These are phyloP conservation scores for Flaveria brownii DNA, from an alignment of 129 eudicot species.

Conservation along the genomic window DNA sequence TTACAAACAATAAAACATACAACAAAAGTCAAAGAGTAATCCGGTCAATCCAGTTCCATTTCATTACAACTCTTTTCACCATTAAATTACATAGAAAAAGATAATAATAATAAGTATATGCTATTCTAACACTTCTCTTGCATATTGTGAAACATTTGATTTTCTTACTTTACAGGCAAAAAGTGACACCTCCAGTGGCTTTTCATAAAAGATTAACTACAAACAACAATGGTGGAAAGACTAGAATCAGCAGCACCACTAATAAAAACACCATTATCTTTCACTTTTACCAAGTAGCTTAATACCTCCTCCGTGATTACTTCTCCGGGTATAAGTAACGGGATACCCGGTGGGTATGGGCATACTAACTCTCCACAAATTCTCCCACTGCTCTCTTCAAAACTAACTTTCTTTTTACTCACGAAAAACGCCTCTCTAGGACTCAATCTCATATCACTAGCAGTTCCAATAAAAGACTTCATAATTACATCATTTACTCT, in stretches of 20 bases:
- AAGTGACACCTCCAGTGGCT: not conserved
- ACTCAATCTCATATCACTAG: slow-evolving; percentile 44
- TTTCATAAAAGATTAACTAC: slow-evolving; percentile 19
- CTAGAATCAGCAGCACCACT: slow-evolving; percentile 65
- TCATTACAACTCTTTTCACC: not conserved
- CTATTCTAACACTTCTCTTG: not conserved
- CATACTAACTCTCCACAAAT: slow-evolving; percentile 81
- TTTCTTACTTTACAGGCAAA: not conserved
- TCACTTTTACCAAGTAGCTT: slow-evolving; percentile 50
- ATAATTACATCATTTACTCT: not conserved
- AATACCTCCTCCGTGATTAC: slow-evolving; percentile 52
- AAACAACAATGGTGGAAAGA: slow-evolving; percentile 57
- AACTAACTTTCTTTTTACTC: slow-evolving; percentile 48
- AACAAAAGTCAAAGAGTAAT: not conserved
- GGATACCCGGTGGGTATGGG: slow-evolving; percentile 91
- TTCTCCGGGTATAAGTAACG: slow-evolving; percentile 71
- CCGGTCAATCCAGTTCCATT: not conserved
- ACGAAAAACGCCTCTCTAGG: slow-evolving; percentile 92
- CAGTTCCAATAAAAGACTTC: slow-evolving; percentile 19
- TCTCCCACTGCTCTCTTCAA: slow-evolving; percentile 56
- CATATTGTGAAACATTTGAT: not conserved
- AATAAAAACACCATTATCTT: slow-evolving; percentile 52
- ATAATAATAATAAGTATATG: not conserved
- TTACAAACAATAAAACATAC: not conserved
- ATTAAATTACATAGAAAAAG: not conserved